Evolutionary conservation across 2,329 filamentous ascomycete genomes (phyloP), one percentile per base, ranked within the genome.

Genomic region (Boeremia lycopersici): DNA sequence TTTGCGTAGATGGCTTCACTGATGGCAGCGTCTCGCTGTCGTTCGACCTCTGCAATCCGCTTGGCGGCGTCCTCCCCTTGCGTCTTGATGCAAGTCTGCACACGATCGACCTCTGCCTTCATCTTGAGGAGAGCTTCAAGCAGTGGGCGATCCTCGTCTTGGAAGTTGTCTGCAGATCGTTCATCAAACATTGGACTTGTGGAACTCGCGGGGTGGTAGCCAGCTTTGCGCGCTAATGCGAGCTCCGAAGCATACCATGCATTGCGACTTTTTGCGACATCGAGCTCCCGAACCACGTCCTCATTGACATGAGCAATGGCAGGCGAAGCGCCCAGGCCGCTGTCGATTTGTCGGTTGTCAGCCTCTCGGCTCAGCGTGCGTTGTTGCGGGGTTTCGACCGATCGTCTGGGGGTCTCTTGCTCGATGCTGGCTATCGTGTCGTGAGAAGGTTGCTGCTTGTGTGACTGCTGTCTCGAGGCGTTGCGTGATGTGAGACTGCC

Each of bases 171-270:
- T 2, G 88, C 82, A 0, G 84, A 82, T 56, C 89, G 86, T 62
- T 89, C 87, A 60, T 98, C 93, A 23, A 96, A 79, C 0, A 86
- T 82, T 12, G 91, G 87, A 68, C 85, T 90, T 25, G 86, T 83
- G 1, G 87, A 86, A 2, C 86, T 80, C 59, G 85, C 91, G 13
- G 90, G 84, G 6, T 86, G 83, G 69, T 98, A 99, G 5, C 95
- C 95, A 35, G 91, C 86, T 76, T 96, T 96, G 44, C 90, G 87
- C 6, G 95, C 96, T 60, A 99, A 80, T 53, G 96, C 91, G 40
- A 99, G 81, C 76, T 99, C 95, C 0, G 93, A 97, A 7, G 92
- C 91, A 74, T 96, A 97, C 95, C 95, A 99, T 0, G 93, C 93
- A 76, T 96, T 98, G 46, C 90, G 86, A 69, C 89, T 95, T 67